Evolutionary conservation across 202 grass and related monocot genomes (phyloP), one percentile per base, ranked within the genome.

Genomic region (Dendrocalamus latiflorus): DNA sequence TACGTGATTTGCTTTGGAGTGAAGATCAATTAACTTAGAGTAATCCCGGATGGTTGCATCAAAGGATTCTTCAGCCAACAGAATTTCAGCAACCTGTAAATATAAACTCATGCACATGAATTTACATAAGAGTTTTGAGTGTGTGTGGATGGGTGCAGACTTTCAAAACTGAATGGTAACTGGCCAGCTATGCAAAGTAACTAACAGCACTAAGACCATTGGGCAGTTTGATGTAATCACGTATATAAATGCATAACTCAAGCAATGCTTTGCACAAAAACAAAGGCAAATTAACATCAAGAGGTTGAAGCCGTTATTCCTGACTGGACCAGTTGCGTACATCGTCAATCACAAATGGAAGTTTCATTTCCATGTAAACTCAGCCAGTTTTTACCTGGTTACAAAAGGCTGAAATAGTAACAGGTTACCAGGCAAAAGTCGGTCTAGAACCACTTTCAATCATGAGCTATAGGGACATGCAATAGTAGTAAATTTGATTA

Each of bases 31-130:
- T 78, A 98, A 64, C 56, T 86, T 91, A 42, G 87, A 93, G 87
- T 91, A 98, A 82, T 93, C 95, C n/a, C 90, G 91, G 37, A 95
- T 83, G 63, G 76, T 89, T 62, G 87, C 65, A 22, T 81, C 77
- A 74, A 93, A 95, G 53, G 95, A 87, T 78, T 91, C 91, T 80
- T 95, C 92, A 63, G 34, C 72, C 75, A 98, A 75, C 65, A 98
- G 74, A 81, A 83, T 75, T 82, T 98, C 89, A 67, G 79, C 72
- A 72, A 95, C 78, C 95, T 98, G 77, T 45, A 81, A 89, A 83
- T 77, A 42, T n/a, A 68, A 84, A 81, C 41, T 77, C 16, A 42
- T 73, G 54, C 67, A 90, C 20, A 85, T 51, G 0, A 81, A 77
- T 65, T 28, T 79, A 24, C 37, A 42, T 18, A 59, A 38, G 12